Percentiles rank a stretch among this genome's conserved stretches.
Evolutionary conservation across 1,284 basidiomycete genomes (phyloP).

Genomic region (Erythrobasidium hasegawianum): DNA sequence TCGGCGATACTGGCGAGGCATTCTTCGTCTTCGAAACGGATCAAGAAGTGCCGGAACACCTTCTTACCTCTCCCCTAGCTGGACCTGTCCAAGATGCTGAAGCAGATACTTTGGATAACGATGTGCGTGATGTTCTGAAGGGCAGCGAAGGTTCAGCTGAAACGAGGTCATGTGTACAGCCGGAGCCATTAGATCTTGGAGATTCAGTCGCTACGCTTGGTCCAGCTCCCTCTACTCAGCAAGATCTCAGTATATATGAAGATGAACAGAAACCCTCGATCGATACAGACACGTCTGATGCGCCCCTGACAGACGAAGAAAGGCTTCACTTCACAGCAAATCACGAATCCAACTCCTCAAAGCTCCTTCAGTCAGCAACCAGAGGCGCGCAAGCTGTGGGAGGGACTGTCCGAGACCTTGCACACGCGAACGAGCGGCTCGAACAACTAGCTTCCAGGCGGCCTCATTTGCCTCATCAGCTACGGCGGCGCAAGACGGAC

Average conservation of each 20-base stretch:
- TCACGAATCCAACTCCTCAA: conserved; percentile 16
- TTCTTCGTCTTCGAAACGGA: conserved; percentile 99
- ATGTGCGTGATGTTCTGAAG: not conserved
- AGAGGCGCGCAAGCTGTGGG: conserved; percentile 4
- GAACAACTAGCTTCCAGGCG: not conserved
- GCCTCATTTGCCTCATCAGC: not conserved
- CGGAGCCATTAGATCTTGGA: conserved; percentile 34
- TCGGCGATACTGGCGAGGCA: conserved; percentile 95
- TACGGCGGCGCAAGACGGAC: not conserved
- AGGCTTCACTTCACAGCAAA: not conserved
- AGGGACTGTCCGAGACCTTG: not conserved
- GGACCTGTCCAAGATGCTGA: conserved; percentile 40
- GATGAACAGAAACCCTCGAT: not conserved
- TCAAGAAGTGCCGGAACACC: conserved; percentile 83
- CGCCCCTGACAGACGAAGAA: not conserved
- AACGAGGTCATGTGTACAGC: conserved; percentile 6
- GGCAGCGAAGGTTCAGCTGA: not conserved
- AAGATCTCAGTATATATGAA: not conserved
- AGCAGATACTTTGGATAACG: not conserved
- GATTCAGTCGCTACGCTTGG: conserved; percentile 18
- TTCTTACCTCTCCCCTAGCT: conserved; percentile 77
- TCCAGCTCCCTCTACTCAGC: not conserved
- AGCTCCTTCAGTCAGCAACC: conserved; percentile 9
- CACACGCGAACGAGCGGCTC: not conserved
- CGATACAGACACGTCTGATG: conserved; percentile 1